Base-by-base conservation (phyloP, 176 grass and related monocot genomes). In the Phoenix dactylifera region DNA sequence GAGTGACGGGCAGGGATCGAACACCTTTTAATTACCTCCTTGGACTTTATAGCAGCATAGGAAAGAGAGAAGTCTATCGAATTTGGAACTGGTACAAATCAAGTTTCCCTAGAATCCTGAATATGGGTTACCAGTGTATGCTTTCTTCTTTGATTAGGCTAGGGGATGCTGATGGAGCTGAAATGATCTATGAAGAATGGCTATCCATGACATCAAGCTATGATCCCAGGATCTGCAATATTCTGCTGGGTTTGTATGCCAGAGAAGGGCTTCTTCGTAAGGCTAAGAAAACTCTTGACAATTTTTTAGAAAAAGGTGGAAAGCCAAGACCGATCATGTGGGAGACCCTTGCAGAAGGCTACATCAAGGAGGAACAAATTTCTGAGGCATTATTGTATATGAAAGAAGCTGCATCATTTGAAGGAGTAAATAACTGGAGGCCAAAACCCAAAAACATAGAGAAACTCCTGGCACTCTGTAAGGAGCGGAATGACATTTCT, bases 51-150 rank as follows among this genome's bases (percentile, higher is more conserved):
- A 75, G 78, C 24, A 80, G 65, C 53, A 85, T 96, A 63, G 83
- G 69, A n/a, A 96, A 80, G 78, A 82, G 70, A 51, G 87, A 96
- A 51, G 69, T 91, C 16, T 96, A 88, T 69, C 78, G 75, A 17
- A 75, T 88, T 62, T 96, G 92, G 92, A 96, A 77, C 52, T 85
- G 80, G 92, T 90, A 96, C 20, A 96, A 88, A 74, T 79, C 81
- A 65, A 88, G 71, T 66, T 96, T 96, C 71, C 69, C 61, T 26
- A 72, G 57, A 55, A 83, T 84, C 72, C 75, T 88, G 61, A 96
- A 96, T 68, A 60, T 77, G 26, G 92, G 87, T 51, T 96, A 90
- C 58, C 84, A 82, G 49, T 74, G 74, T 50, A 78, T 96, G 55
- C 58, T 96, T 59, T 76, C 69, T 52, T 71, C 83, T 53, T 81